phyloP scores from a whole-genome alignment of 78 protist genomes.

The Tieghemostelium lacteum region DNA sequence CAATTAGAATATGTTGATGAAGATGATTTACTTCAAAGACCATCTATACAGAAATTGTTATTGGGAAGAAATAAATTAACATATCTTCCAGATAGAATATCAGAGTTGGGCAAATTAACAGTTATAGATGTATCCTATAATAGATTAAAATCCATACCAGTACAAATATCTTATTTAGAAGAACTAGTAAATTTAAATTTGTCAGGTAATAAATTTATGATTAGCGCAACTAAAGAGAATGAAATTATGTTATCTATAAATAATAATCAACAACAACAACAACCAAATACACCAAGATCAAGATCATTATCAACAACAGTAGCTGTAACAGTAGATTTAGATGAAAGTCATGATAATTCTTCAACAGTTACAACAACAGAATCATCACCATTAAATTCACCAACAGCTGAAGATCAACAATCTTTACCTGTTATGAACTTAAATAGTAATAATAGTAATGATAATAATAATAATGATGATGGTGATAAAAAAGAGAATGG shows the following conservation, averaged over 20 bases:
- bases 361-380: not conserved
- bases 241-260: not conserved
- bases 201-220: conserved; percentile 62
- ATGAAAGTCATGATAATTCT: too few species aligned
- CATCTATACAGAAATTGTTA: conserved; percentile 35
- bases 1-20: conserved; percentile 27
- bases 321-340: not conserved
- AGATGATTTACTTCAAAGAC: conserved; percentile 33
- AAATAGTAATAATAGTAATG: not conserved
- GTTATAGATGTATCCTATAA: conserved; percentile 51
- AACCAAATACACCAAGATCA: not conserved
- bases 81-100: conserved; percentile 42
- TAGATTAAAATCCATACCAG: conserved; percentile 28
- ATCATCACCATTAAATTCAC: not conserved
- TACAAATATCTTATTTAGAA: not conserved
- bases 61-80: conserved; percentile 36
- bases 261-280: not conserved
- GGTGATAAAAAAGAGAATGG: not conserved
- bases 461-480: not conserved
- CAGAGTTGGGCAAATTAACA: conserved; percentile 3
- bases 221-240: conserved; percentile 26
- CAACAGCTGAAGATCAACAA: not conserved
- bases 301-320: not conserved
- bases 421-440: not conserved
- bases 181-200: conserved; percentile 18